Evolutionary conservation across 257 asterid species (phyloP).

Genomic region (Scutellaria minor): DNA sequence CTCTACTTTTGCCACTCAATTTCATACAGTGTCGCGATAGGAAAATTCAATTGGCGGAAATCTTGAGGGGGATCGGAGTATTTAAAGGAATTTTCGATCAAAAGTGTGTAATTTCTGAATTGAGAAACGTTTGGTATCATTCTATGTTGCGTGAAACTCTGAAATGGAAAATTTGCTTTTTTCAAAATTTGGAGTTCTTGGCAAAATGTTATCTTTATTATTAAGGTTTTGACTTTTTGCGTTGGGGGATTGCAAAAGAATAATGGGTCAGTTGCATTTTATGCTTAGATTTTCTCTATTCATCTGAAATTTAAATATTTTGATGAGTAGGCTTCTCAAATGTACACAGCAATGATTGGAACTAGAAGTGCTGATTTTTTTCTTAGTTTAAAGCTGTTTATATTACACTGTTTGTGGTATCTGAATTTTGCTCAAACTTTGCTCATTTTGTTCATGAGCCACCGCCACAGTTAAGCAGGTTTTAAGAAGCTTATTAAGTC

Average conservation of each 20-base stretch:
- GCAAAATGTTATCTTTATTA: constrained; percentile 2
- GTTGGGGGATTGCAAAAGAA: neutral
- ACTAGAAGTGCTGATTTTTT: no score
- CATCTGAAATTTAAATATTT: neutral
- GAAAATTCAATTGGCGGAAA: neutral
- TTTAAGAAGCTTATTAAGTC: neutral
- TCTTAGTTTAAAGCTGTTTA: constrained; percentile 3
- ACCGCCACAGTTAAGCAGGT: neutral
- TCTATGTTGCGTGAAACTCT: neutral
- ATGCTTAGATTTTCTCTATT: neutral
- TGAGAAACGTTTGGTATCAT: neutral
- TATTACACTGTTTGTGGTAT: neutral
- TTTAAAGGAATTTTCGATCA: neutral
- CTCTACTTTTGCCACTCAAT: neutral
- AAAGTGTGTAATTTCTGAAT: neutral
- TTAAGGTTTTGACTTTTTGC: neutral
- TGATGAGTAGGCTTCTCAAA: neutral
- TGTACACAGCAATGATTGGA: no score
- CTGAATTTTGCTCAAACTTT: neutral
- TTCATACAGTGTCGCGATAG: constrained; percentile 3
- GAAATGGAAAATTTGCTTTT: constrained; percentile 21
- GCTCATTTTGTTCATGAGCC: neutral
- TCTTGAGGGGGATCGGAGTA: constrained; percentile 5
- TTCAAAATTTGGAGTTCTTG: neutral
- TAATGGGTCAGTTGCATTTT: neutral